phyloP scores from a whole-genome alignment of 306 rosid genomes.

The Dryas drummondii region DNA sequence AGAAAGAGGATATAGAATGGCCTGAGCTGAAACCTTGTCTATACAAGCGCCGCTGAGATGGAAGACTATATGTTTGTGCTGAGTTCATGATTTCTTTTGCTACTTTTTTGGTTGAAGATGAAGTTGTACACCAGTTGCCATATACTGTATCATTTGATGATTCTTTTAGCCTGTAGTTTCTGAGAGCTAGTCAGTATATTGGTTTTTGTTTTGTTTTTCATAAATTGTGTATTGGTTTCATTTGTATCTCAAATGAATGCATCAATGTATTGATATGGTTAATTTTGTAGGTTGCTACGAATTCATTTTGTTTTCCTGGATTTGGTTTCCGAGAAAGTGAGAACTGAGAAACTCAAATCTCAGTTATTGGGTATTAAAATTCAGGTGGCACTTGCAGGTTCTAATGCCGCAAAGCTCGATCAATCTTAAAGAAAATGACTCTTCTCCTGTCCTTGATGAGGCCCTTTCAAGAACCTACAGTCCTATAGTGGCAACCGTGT shows the following conservation, averaged over 20 bases:
- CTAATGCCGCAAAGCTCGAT: no score
- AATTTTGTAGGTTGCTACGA: neutral
- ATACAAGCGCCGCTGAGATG: conserved; percentile 81
- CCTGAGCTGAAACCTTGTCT: conserved; percentile 84
- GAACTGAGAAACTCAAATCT: no score
- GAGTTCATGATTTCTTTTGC: neutral
- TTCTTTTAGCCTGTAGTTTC: neutral
- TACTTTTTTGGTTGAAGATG: neutral
- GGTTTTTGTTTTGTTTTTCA: neutral
- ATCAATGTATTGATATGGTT: neutral
- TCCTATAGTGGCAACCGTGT: no score
- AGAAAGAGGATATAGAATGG: conserved; percentile 68
- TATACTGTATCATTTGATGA: neutral
- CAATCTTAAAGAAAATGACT: no score
- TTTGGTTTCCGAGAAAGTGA: no score
- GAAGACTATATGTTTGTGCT: neutral
- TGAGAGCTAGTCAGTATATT: neutral
- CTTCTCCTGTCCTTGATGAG: no score
- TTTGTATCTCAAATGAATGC: neutral
- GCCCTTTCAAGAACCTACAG: no score
- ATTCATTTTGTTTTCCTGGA: neutral
- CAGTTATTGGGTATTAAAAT: no score
- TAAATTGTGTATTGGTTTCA: neutral
- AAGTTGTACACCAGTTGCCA: neutral
- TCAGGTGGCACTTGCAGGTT: no score